Evolutionary conservation across 2,329 filamentous ascomycete species (phyloP).

Genomic region (Coniochaeta prunicola): DNA sequence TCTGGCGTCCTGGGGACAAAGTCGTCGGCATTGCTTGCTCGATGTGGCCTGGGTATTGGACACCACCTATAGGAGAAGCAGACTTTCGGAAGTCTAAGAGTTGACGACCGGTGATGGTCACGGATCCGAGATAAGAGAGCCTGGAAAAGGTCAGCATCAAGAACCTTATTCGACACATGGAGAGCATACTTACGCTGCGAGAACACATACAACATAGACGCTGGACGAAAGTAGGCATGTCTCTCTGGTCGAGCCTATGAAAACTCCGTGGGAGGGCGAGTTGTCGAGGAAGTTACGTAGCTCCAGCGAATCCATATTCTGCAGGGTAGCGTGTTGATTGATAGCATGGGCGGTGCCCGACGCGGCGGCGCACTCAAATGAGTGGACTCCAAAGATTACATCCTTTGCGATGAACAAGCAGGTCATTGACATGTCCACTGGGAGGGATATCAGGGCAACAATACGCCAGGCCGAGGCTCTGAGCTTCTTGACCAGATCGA

Average conservation of each 20-base stretch:
- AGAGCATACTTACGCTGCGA: slow-evolving; percentile 10
- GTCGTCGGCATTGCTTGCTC: background rate
- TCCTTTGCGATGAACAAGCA: slow-evolving; percentile 14
- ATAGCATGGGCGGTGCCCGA: background rate
- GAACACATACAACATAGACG: slow-evolving; percentile 10
- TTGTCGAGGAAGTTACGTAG: slow-evolving; percentile 1
- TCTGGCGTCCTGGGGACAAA: background rate
- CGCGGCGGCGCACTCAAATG: background rate
- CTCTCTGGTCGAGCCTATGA: background rate
- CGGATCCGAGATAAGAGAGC: slow-evolving; percentile 11
- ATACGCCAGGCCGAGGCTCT: slow-evolving; percentile 9
- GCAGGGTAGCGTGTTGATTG: background rate
- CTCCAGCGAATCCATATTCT: background rate
- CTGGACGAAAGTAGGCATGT: slow-evolving; percentile 9
- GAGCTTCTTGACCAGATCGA: slow-evolving; percentile 7
- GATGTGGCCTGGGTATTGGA: slow-evolving; percentile 1
- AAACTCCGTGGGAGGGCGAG: background rate
- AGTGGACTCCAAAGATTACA: slow-evolving; percentile 9
- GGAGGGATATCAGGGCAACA: slow-evolving; percentile 10
- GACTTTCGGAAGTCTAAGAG: background rate
- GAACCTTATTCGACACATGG: background rate
- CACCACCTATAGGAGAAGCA: background rate
- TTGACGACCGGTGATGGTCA: slow-evolving; percentile 5
- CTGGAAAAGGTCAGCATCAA: slow-evolving; percentile 2
- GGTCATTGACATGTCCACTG: slow-evolving; percentile 16